Percentiles rank a stretch among this genome's conserved stretches.
Evolutionary conservation across 208 protist species (phyloP).

Genomic region (Endotrypanum monterogeii): DNA sequence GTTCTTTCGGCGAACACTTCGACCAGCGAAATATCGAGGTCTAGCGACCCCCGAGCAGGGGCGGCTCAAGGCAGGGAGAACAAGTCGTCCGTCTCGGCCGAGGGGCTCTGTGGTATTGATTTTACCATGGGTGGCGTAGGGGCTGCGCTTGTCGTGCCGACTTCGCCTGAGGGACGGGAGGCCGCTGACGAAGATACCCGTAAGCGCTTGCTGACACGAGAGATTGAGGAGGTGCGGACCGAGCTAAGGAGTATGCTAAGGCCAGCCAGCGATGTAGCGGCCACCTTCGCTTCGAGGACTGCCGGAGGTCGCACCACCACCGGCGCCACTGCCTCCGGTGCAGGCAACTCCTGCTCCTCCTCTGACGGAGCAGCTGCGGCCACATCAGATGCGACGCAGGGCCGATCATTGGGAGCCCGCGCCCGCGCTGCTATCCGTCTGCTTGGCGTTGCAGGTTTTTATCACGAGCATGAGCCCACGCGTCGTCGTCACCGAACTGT

Average conservation of each 20-base stretch:
- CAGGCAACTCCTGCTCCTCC: neutral
- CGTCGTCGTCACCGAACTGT: constrained; percentile 50
- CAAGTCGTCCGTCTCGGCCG: neutral
- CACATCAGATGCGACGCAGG: neutral
- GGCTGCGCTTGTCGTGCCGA: neutral
- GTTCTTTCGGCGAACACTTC: constrained; percentile 10
- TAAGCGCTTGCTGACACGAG: constrained; percentile 22
- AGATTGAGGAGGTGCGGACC: constrained; percentile 35
- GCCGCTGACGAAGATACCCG: constrained; percentile 24
- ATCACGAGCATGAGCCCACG: constrained; percentile 10
- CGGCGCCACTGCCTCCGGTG: neutral
- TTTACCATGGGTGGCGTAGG: neutral
- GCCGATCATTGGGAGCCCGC: neutral
- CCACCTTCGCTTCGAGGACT: neutral
- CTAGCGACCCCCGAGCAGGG: neutral
- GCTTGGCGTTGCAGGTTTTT: constrained; percentile 12
- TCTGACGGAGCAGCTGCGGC: neutral
- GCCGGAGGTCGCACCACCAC: neutral
- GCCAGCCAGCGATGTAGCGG: constrained; percentile 3
- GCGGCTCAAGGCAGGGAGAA: neutral
- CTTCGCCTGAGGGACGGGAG: constrained; percentile 6
- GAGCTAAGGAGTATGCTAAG: constrained; percentile 42
- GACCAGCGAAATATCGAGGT: neutral
- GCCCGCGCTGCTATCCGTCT: neutral
- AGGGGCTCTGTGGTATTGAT: neutral